A percentile compares a stretch with the other conserved stretches of the same genome.
Conservation (phyloP, 495 filamentous ascomycete species). For the Aspergillus haitiensis region DNA sequence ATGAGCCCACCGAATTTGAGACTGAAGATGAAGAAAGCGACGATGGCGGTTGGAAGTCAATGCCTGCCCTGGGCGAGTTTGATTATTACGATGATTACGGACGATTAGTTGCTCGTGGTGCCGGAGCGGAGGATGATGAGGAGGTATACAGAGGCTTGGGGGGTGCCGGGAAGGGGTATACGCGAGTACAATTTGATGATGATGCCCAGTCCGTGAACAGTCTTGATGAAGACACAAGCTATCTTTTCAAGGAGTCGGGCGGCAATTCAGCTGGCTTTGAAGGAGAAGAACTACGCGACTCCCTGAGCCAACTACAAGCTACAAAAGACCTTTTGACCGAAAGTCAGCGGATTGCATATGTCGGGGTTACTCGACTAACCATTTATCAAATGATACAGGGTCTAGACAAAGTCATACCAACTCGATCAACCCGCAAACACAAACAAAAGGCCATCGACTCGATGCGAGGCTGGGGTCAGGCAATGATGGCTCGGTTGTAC, state of each 20-base stretch:
- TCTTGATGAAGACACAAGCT: constrained; percentile 96
- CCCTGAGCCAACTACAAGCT: constrained; percentile 85
- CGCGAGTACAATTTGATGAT: constrained; percentile 87
- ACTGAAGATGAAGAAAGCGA: constrained; percentile 48
- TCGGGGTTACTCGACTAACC: constrained; percentile 78
- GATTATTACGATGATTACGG: constrained; percentile 96
- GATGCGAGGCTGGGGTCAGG: constrained; percentile 94
- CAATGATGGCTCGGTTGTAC: constrained; percentile 93
- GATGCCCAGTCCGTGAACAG: constrained; percentile 91
- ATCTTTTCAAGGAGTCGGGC: constrained; percentile 76
- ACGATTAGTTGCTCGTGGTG: constrained; percentile 77
- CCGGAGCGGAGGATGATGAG: constrained; percentile 65
- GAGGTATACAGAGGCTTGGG: constrained; percentile 73
- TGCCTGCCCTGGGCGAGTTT: constrained; percentile 89
- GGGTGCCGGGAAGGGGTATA: constrained; percentile 93
- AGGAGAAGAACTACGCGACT: constrained; percentile 80
- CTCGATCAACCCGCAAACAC: constrained; percentile 63
- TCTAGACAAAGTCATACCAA: constrained; percentile 53
- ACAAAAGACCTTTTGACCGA: constrained; percentile 96
- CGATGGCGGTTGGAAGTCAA: constrained; percentile 77
- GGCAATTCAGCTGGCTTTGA: constrained; percentile 63
- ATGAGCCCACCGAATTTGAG: constrained; percentile 50
- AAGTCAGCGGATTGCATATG: constrained; percentile 94
- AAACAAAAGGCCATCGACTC: constrained; percentile 67
- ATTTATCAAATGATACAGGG: constrained; percentile 75